phyloP scores from a whole-genome alignment of 306 rosid species.

The Inga laurina region DNA sequence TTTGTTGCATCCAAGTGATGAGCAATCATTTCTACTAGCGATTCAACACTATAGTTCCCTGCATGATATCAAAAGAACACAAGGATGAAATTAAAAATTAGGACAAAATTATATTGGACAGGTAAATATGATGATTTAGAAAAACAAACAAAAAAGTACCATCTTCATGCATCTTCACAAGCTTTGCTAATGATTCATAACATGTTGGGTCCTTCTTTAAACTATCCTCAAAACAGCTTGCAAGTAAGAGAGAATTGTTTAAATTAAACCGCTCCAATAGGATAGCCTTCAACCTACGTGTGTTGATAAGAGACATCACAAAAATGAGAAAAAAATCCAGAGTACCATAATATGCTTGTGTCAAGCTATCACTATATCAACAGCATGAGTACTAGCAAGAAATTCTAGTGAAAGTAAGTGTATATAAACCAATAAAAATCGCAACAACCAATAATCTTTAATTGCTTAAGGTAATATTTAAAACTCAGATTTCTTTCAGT shows the following conservation, averaged over 20 bases:
- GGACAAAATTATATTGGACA: neutral
- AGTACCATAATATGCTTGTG: neutral
- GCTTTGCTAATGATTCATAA: conserved; percentile 63
- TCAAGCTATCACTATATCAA: neutral
- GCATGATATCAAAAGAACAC: conserved; percentile 38
- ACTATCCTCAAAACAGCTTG: conserved; percentile 56
- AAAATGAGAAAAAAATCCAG: conserved; percentile 16
- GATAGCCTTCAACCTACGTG: conserved; percentile 60
- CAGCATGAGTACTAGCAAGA: neutral
- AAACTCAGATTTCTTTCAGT: neutral
- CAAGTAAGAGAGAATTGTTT: conserved; percentile 42
- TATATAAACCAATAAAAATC: neutral
- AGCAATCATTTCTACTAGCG: conserved; percentile 72
- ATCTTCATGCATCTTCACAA: conserved; percentile 58
- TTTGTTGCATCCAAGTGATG: conserved; percentile 70
- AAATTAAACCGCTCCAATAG: conserved; percentile 58
- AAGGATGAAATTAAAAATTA: neutral
- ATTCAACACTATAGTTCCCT: conserved; percentile 63
- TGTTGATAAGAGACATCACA: conserved; percentile 11
- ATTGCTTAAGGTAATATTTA: neutral
- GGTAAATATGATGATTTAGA: neutral
- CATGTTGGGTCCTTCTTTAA: conserved; percentile 82
- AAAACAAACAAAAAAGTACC: conserved; percentile 38
- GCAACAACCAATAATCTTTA: neutral
- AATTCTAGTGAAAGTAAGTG: neutral